Conservation (phyloP, 768 basidiomycete genomes). For the Pholiota microspora region DNA sequence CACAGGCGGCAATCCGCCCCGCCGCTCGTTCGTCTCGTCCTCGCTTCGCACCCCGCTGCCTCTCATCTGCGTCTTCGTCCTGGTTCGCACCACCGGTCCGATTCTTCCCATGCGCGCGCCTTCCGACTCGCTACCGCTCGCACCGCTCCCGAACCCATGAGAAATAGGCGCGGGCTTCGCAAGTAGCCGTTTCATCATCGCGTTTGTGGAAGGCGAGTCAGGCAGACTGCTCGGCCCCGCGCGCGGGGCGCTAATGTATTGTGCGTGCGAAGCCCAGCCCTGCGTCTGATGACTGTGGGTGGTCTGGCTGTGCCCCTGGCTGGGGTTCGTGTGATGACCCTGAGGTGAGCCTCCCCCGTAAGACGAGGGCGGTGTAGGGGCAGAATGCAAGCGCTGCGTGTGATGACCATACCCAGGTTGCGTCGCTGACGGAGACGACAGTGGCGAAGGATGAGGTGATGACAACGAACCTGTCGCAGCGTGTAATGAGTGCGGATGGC, state of each 20-base stretch:
- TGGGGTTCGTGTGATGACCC: neutral
- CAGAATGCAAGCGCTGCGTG: neutral
- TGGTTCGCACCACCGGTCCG: neutral
- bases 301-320: neutral
- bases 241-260: slow-evolving; percentile 5
- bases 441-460: slow-evolving; percentile 1
- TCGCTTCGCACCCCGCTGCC: neutral
- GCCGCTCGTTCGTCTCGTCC: neutral
- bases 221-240: slow-evolving; percentile 1
- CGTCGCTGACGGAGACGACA: neutral
- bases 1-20: neutral
- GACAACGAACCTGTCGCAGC: slow-evolving; percentile 2
- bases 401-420: neutral
- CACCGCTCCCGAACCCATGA: slow-evolving; percentile 7
- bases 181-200: slow-evolving; percentile 34
- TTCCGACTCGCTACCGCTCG: slow-evolving; percentile 16
- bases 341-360: neutral
- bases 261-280: slow-evolving; percentile 2
- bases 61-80: neutral
- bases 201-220: slow-evolving; percentile 14
- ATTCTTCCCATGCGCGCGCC: slow-evolving; percentile 1
- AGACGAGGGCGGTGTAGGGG: neutral
- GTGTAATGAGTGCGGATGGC: neutral
- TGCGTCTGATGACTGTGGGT: neutral
- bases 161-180: slow-evolving; percentile 27